phyloP scores from a whole-genome alignment of 768 basidiomycete genomes.

The Dictyophora rubrovolvata region DNA sequence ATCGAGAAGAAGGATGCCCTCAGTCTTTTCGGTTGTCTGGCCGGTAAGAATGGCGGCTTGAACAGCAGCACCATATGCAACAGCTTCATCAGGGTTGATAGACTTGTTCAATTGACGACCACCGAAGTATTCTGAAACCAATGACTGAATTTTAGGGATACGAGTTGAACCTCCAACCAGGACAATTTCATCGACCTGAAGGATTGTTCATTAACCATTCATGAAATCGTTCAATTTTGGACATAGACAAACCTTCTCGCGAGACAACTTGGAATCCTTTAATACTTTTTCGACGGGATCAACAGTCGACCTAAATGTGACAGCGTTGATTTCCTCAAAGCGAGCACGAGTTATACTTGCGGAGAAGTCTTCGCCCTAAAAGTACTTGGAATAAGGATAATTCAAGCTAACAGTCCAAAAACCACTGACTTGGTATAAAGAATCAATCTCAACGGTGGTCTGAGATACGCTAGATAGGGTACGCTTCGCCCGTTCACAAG shows the following conservation, averaged over 20 bases:
- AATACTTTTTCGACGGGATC: constrained; percentile 98
- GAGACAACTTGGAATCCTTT: constrained; percentile 97
- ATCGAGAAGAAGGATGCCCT: constrained; percentile 96
- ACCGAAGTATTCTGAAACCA: constrained; percentile 98
- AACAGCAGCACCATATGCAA: constrained; percentile 98
- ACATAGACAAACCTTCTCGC: constrained; percentile 50
- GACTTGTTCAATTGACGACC: constrained; percentile 99
- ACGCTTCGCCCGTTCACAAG: constrained; percentile 99
- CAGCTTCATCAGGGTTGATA: constrained; percentile 99
- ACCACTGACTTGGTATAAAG: constrained; percentile 73
- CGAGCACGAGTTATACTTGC: constrained; percentile 98
- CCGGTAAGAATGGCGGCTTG: constrained; percentile 98
- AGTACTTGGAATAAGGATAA: constrained; percentile 9
- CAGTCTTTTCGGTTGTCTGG: constrained; percentile 97
- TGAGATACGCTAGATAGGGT: constrained; percentile 97
- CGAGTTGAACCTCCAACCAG: constrained; percentile 99
- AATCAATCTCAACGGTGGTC: constrained; percentile 99
- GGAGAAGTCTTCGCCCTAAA: constrained; percentile 91
- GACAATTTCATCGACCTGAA: constrained; percentile 90
- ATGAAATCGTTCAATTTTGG: constrained; percentile 17
- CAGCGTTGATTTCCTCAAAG: constrained; percentile 98
- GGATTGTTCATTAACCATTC: constrained; percentile 98
- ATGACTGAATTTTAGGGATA: constrained; percentile 97
- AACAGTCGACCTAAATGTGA: constrained; percentile 91
- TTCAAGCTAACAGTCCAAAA: neutral